phyloP scores from a whole-genome alignment of 148 eudicot species.

The Fagopyrum homotropicum region DNA sequence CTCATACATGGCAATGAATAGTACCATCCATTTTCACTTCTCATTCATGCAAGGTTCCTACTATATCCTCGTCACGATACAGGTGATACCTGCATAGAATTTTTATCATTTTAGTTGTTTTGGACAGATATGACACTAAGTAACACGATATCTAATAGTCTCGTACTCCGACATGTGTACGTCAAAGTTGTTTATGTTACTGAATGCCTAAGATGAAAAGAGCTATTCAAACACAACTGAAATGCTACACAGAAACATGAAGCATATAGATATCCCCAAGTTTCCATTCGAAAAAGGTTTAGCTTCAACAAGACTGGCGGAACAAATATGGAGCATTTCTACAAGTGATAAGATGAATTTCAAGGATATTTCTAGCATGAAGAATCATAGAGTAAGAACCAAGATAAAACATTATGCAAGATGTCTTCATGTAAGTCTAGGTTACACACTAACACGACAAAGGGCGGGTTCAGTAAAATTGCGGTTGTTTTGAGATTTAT shows the following conservation, averaged over 20 bases:
- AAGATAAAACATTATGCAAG: too few relatives aligned
- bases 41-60: constrained; percentile 18
- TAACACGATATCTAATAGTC: background rate
- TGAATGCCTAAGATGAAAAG: too few relatives aligned
- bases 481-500: too few relatives aligned
- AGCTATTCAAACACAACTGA: background rate
- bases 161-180: background rate
- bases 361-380: background rate
- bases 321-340: background rate
- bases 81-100: constrained; percentile 15
- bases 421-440: too few relatives aligned
- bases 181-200: background rate
- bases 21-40: background rate
- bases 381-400: background rate
- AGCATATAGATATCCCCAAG: background rate
- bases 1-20: background rate
- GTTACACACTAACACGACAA: too few relatives aligned
- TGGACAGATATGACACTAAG: background rate
- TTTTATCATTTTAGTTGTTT: background rate
- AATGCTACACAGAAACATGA: background rate
- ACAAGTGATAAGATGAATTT: background rate
- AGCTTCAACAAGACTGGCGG: background rate
- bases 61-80: constrained; percentile 17
- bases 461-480: too few relatives aligned
- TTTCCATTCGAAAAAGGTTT: background rate